Evolutionary conservation across 495 filamentous ascomycete genomes (phyloP).

Genomic region (Penicillium robsamsonii): DNA sequence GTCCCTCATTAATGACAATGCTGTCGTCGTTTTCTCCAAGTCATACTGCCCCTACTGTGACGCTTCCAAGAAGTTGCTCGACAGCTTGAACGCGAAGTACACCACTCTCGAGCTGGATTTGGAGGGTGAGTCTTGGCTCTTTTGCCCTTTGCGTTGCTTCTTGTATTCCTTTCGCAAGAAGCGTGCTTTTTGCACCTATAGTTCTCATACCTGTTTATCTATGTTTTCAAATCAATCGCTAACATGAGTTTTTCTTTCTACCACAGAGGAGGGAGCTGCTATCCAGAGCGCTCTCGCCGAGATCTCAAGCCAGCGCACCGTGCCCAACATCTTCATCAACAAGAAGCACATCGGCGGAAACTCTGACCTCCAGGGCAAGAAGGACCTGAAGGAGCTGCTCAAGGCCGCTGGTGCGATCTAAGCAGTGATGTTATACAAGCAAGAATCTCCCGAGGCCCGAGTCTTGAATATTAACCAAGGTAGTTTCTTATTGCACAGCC

Average conservation of each 20-base stretch:
- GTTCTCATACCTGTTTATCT: not conserved
- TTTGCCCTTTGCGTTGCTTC: not conserved
- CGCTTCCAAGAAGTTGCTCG: slow-evolving; percentile 72
- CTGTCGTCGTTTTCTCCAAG: slow-evolving; percentile 94
- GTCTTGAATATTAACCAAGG: not conserved
- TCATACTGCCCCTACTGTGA: slow-evolving; percentile 95
- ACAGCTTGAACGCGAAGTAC: slow-evolving; percentile 67
- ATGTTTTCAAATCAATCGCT: not conserved
- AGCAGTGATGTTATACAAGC: slow-evolving; percentile 1
- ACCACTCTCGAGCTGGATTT: slow-evolving; percentile 79
- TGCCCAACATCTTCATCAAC: slow-evolving; percentile 93
- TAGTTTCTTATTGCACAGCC: slow-evolving; percentile 5
- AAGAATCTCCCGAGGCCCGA: not conserved
- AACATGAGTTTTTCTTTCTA: not conserved
- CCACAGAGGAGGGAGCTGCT: slow-evolving; percentile 68
- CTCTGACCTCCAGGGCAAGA: slow-evolving; percentile 77
- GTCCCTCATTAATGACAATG: slow-evolving; percentile 84
- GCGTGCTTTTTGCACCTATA: not conserved
- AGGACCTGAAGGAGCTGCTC: slow-evolving; percentile 56
- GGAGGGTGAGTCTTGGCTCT: slow-evolving; percentile 55
- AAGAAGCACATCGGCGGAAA: slow-evolving; percentile 94
- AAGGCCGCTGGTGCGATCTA: slow-evolving; percentile 66
- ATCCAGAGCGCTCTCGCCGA: slow-evolving; percentile 82
- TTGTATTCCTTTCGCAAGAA: not conserved
- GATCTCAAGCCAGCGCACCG: slow-evolving; percentile 77